phyloP scores from a whole-genome alignment of 2,329 filamentous ascomycete species.

The Ophiostoma angusticollis region DNA sequence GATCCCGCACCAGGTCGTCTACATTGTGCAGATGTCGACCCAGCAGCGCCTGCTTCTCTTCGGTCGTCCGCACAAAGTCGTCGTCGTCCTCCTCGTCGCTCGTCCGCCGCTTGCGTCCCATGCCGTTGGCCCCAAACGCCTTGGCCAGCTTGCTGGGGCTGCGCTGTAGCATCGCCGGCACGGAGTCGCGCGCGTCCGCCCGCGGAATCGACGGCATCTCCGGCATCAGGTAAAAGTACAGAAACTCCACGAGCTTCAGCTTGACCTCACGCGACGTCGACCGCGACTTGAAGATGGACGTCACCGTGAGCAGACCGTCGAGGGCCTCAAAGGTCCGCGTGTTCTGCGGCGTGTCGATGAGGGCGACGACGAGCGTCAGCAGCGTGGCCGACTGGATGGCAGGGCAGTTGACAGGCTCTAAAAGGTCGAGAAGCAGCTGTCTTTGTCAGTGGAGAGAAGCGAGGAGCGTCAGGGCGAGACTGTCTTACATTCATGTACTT shows the following conservation, averaged over 20 bases:
- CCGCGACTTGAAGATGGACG: slow-evolving; percentile 82
- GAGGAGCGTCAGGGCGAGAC: background rate
- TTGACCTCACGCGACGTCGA: slow-evolving; percentile 81
- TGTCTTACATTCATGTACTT: slow-evolving; percentile 77
- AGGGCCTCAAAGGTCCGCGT: slow-evolving; percentile 85
- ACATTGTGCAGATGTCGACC: slow-evolving; percentile 70
- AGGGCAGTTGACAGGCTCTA: slow-evolving; percentile 83
- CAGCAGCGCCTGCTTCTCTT: slow-evolving; percentile 71
- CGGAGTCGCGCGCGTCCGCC: slow-evolving; percentile 23
- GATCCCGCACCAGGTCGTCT: slow-evolving; percentile 71
- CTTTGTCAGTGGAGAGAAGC: slow-evolving; percentile 4
- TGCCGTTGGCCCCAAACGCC: slow-evolving; percentile 33
- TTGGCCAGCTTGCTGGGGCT: slow-evolving; percentile 56
- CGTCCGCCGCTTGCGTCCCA: slow-evolving; percentile 2
- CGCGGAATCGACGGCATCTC: slow-evolving; percentile 53
- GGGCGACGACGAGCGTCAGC: slow-evolving; percentile 76
- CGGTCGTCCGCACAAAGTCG: slow-evolving; percentile 48
- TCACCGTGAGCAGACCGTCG: slow-evolving; percentile 83
- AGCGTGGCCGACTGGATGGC: slow-evolving; percentile 84
- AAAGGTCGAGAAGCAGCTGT: slow-evolving; percentile 75
- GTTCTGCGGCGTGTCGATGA: slow-evolving; percentile 76
- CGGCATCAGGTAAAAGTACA: slow-evolving; percentile 98
- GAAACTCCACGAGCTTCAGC: slow-evolving; percentile 88
- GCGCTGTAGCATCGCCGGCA: slow-evolving; percentile 45
- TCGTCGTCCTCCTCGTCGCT: slow-evolving; percentile 15